These are phyloP conservation scores for Tricholoma saponaceum DNA, from an alignment of 768 basidiomycete genomes.

Conservation along the genomic window DNA sequence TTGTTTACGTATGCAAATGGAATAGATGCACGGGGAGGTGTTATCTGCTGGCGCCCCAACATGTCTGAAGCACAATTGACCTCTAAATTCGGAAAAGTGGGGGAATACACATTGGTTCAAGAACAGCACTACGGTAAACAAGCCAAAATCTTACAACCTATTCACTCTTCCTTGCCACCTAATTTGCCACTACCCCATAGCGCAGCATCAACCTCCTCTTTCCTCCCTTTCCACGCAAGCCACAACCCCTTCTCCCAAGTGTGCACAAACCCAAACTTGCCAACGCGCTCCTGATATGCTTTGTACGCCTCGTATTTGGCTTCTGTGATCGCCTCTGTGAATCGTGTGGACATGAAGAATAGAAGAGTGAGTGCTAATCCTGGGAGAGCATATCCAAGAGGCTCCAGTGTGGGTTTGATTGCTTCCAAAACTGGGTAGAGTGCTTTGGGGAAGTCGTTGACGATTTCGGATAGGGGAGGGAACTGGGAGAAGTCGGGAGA, in stretches of 20 bases:
- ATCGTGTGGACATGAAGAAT: slow-evolving; percentile 73
- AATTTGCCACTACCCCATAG: slow-evolving; percentile 23
- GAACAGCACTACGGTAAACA: neutral
- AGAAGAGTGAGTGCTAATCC: slow-evolving; percentile 61
- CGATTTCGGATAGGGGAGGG: slow-evolving; percentile 12
- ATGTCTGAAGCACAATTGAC: too few species aligned
- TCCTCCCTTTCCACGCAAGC: slow-evolving; percentile 17
- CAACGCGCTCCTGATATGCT: slow-evolving; percentile 74
- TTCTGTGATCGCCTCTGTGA: slow-evolving; percentile 76
- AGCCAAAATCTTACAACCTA: neutral
- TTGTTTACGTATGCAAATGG: too few species aligned
- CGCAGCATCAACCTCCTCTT: slow-evolving; percentile 17
- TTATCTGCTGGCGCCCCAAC: neutral
- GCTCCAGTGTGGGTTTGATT: slow-evolving; percentile 19
- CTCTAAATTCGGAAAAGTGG: neutral
- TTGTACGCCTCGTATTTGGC: slow-evolving; percentile 70
- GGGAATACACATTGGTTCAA: neutral
- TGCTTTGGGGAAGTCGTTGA: slow-evolving; percentile 13
- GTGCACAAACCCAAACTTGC: slow-evolving; percentile 60
- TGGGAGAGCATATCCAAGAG: slow-evolving; percentile 39
- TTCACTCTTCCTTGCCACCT: slow-evolving; percentile 13
- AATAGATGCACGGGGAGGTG: too few species aligned
- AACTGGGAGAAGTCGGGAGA: slow-evolving; percentile 6
- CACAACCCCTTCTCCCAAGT: slow-evolving; percentile 28
- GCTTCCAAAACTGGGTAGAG: slow-evolving; percentile 18